Base-by-base conservation (phyloP, 2,329 filamentous ascomycete species). In the Trichoderma koningii region DNA sequence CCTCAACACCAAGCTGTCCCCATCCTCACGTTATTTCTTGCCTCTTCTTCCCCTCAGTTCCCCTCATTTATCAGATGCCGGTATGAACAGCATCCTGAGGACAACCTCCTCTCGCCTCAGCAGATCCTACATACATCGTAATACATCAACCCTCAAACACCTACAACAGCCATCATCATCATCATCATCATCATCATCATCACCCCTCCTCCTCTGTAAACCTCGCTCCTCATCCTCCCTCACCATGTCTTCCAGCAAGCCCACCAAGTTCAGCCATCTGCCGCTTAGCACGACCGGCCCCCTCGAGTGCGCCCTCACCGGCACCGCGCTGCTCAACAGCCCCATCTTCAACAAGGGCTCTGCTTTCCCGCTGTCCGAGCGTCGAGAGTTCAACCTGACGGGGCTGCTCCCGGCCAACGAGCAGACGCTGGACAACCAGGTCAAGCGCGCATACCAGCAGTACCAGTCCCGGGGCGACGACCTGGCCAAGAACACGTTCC, bases 401-500 rank as follows among this genome's bases (percentile, higher is more conserved):
- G 90, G 92, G 4, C 78, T 96, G 7, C 80, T 96, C 0, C 93
- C 93, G 0, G 81, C 85, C 9, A 84, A 88, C 71, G 80, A 92
- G 7, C 89, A 94, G 73, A 90, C 86, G 0, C 82, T 96, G 5
- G 89, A 93, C 5, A 86, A 92, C 71, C 93, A 96, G 73, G 86
- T 86, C 56, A 78, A 86, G 64, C 85, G 93, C 26, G 92, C 93
- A 1, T 96, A 96, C 74, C 78, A 92, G 69, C 93, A 97, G 74
- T 96, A 93, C 76, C 79, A 77, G 21, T 85, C 81, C 2, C 82
- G 85, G 3, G 73, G 77, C 0, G 85, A 89, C 73, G 84, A 89
- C 68, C 77, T 96, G 44, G 88, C 89, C 45, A 96, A 95, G 79
- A 96, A 96, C 71, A 93, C 91, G 0, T 96, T 96, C 73, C 84